Evolutionary conservation across 352 stramenopile species (phyloP).

Genomic region (Blastocystis sp.): DNA sequence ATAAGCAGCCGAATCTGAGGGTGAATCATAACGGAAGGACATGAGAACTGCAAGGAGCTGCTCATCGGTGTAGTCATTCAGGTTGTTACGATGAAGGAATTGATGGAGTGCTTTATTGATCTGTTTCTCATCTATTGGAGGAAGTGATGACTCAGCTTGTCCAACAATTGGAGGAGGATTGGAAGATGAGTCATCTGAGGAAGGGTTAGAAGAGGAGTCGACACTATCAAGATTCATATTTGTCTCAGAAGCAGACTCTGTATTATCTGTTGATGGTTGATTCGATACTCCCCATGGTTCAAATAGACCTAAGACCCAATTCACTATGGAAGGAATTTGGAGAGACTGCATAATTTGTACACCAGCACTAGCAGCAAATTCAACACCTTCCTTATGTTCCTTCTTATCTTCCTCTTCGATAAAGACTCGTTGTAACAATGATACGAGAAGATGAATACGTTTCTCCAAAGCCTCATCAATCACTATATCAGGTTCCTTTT

Average conservation of each 20-base stretch:
- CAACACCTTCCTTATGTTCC: neutral
- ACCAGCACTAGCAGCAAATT: neutral
- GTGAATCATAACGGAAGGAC: neutral
- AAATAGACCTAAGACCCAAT: neutral
- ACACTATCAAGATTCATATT: too few relatives aligned
- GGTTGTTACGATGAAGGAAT: neutral
- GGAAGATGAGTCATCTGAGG: neutral
- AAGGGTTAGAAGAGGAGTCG: neutral
- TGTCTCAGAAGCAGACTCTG: neutral
- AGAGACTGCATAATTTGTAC: neutral
- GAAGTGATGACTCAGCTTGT: neutral
- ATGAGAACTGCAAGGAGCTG: neutral
- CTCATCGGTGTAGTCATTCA: conserved; percentile 14
- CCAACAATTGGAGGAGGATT: too few relatives aligned
- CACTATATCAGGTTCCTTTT: neutral
- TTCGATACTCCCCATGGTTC: neutral
- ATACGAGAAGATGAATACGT: neutral
- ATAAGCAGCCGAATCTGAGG: neutral
- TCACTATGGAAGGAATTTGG: neutral
- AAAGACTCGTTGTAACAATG: neutral
- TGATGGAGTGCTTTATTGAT: neutral
- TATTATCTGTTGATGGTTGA: neutral
- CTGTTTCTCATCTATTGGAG: neutral
- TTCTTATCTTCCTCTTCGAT: neutral
- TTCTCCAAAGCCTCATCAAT: neutral